Conservation (phyloP, 2,329 filamentous ascomycete species). For the Sporothrix mexicana region DNA sequence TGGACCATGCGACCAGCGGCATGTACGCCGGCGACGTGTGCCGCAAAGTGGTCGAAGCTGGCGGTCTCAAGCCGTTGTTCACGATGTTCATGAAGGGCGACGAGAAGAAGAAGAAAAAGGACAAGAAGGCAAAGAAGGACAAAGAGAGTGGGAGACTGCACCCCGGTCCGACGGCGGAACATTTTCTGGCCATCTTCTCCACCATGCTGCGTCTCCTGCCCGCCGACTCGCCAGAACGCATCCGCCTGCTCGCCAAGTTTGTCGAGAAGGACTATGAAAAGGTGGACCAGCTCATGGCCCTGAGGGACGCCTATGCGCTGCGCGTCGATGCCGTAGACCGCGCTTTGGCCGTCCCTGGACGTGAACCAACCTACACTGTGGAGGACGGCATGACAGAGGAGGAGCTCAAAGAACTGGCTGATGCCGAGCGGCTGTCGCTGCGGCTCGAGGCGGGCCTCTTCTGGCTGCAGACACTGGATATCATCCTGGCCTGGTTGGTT, state of each 20-base stretch:
- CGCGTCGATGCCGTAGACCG: slow-evolving; percentile 67
- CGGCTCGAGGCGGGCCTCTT: slow-evolving; percentile 85
- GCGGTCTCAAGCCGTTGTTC: slow-evolving; percentile 84
- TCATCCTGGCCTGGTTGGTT: slow-evolving; percentile 85
- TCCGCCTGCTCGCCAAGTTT: slow-evolving; percentile 89
- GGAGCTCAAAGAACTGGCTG: slow-evolving; percentile 62
- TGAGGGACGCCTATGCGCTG: slow-evolving; percentile 73
- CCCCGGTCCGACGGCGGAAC: slow-evolving; percentile 73
- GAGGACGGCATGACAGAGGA: slow-evolving; percentile 62
- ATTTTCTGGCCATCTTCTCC: slow-evolving; percentile 83
- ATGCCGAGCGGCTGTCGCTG: slow-evolving; percentile 74
- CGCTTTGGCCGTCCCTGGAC: slow-evolving; percentile 56
- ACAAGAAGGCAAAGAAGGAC: slow-evolving; percentile 21
- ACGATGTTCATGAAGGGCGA: slow-evolving; percentile 79
- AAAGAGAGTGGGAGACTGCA: slow-evolving; percentile 41
- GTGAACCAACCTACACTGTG: slow-evolving; percentile 35
- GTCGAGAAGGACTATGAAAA: slow-evolving; percentile 95
- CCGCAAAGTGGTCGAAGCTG: slow-evolving; percentile 77
- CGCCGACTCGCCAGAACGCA: slow-evolving; percentile 75
- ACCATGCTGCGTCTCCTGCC: slow-evolving; percentile 81
- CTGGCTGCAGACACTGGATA: slow-evolving; percentile 80
- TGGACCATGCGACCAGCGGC: slow-evolving; percentile 78
- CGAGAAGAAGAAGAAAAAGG: slow-evolving; percentile 35
- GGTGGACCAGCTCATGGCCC: slow-evolving; percentile 70
- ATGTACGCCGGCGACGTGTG: slow-evolving; percentile 61